Percentiles rank a stretch among this genome's conserved stretches.
phyloP scores from a whole-genome alignment of 805 yeast species.

The Pichia cabralensis region DNA sequence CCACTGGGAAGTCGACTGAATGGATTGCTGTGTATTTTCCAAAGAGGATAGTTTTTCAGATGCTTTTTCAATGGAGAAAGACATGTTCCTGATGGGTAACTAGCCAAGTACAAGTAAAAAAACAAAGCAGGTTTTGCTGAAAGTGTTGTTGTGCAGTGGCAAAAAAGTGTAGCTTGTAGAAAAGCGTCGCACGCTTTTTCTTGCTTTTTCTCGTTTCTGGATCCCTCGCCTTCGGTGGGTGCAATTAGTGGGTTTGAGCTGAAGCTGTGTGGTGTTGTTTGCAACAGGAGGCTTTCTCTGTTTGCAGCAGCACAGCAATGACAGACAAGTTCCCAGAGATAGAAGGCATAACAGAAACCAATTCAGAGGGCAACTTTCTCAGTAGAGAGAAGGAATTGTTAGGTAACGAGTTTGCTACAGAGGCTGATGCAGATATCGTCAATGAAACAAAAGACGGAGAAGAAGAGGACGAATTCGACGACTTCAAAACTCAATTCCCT shows the following conservation, averaged over 20 bases:
- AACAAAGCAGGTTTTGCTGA: too few species aligned
- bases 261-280: too few species aligned
- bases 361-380: constrained; percentile 40
- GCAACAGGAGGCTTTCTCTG: too few species aligned
- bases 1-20: constrained; percentile 69
- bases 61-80: constrained; percentile 43
- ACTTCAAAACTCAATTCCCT: constrained; percentile 58
- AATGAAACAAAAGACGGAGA: constrained; percentile 24
- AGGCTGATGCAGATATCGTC: constrained; percentile 40
- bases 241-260: too few species aligned
- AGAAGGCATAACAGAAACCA: constrained; percentile 25
- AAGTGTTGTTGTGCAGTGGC: too few species aligned
- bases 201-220: too few species aligned
- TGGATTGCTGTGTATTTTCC: constrained; percentile 60
- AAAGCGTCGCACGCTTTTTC: too few species aligned
- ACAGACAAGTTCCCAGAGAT: constrained; percentile 73
- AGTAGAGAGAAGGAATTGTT: constrained; percentile 58
- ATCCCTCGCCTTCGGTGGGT: too few species aligned
- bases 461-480: constrained; percentile 38
- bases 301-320: too few species aligned
- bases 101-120: too few species aligned
- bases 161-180: too few species aligned
- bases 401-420: constrained; percentile 66
- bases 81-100: constrained; percentile 26
- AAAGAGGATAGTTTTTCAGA: constrained; percentile 35